Conservation (phyloP, 116 monocot species). For the Trichopus zeylanicus region DNA sequence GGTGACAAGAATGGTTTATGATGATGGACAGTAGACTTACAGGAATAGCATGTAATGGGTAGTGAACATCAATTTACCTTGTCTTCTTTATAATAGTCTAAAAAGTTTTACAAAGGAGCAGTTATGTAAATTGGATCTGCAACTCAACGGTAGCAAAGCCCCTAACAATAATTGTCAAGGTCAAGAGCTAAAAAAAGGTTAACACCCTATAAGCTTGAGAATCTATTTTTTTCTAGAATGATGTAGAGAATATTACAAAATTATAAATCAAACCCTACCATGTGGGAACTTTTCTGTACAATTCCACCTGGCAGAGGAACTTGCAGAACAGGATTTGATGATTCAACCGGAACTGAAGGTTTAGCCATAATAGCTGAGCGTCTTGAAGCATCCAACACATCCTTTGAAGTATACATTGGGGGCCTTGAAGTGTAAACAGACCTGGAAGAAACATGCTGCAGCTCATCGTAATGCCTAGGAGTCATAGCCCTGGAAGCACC, state of each 20-base stretch:
- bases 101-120: too few relatives aligned
- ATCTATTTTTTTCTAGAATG: too few relatives aligned
- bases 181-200: too few relatives aligned
- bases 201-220: too few relatives aligned
- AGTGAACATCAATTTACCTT: too few relatives aligned
- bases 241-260: background rate
- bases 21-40: too few relatives aligned
- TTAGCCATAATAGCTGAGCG: slow-evolving; percentile 25
- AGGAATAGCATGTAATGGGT: too few relatives aligned
- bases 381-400: slow-evolving; percentile 30
- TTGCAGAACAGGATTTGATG: slow-evolving; percentile 23
- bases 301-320: slow-evolving; percentile 24
- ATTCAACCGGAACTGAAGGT: slow-evolving; percentile 29
- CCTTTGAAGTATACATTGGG: background rate
- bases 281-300: slow-evolving; percentile 30
- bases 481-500: slow-evolving; percentile 39
- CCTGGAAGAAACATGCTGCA: slow-evolving; percentile 23
- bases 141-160: too few relatives aligned
- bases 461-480: slow-evolving; percentile 28
- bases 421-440: slow-evolving; percentile 30
- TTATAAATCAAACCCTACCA: slow-evolving; percentile 17
- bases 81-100: too few relatives aligned
- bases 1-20: too few relatives aligned
- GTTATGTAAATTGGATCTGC: too few relatives aligned
- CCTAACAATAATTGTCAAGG: too few relatives aligned